Evolutionary conservation across 176 grass and related monocot genomes (phyloP).

Genomic region (Dendrocalamus sinicus): DNA sequence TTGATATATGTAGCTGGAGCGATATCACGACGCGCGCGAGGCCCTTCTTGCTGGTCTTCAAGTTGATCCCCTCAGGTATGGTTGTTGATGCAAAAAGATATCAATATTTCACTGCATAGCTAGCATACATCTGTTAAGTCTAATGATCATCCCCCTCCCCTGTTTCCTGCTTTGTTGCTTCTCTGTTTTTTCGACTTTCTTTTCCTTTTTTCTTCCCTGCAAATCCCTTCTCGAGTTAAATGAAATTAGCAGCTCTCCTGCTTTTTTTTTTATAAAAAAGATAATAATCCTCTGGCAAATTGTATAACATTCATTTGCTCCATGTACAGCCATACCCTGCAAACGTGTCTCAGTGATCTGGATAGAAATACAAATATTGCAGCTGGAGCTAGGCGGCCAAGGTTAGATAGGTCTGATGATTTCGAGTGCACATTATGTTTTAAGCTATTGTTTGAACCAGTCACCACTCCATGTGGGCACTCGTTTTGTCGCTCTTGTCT

Average conservation of each 20-base stretch:
- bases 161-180: background rate
- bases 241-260: background rate
- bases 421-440: constrained; percentile 96
- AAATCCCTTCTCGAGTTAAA: background rate
- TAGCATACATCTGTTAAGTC: constrained; percentile 24
- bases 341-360: constrained; percentile 71
- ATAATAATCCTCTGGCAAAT: constrained; percentile 30
- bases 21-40: constrained; percentile 75
- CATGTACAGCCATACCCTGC: constrained; percentile 69
- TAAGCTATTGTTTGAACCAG: constrained; percentile 95
- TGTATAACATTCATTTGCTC: constrained; percentile 41
- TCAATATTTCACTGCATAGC: constrained; percentile 33
- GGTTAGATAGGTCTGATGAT: constrained; percentile 77
- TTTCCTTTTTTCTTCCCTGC: background rate
- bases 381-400: constrained; percentile 58
- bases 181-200: background rate
- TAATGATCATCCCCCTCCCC: constrained; percentile 6
- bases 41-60: constrained; percentile 87
- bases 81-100: constrained; percentile 43
- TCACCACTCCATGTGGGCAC: constrained; percentile 99
- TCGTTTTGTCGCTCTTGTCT: constrained; percentile 95
- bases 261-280: background rate
- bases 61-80: constrained; percentile 89
- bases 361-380: constrained; percentile 64
- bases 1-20: constrained; percentile 70